These are phyloP conservation scores for Penicillium sp. DNA, from an alignment of 2,329 filamentous ascomycete genomes.

Conservation along the genomic window DNA sequence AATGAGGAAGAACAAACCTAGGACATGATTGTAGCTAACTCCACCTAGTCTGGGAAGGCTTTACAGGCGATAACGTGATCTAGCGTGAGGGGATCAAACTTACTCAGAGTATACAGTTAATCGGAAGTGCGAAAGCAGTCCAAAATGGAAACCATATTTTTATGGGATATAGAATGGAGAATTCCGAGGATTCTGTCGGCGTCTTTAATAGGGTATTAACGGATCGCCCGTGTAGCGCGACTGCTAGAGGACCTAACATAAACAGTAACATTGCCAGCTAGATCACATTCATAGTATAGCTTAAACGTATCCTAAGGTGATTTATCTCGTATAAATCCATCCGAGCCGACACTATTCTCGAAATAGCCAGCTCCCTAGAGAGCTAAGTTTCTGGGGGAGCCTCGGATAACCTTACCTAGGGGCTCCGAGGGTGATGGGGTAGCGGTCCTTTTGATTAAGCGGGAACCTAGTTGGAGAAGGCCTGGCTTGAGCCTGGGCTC, in stretches of 20 bases:
- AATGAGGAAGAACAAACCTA: neutral
- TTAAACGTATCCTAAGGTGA: slow-evolving; percentile 34
- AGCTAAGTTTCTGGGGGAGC: neutral
- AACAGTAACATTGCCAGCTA: slow-evolving; percentile 26
- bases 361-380: neutral
- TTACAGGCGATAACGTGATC: neutral
- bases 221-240: slow-evolving; percentile 9
- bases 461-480: neutral
- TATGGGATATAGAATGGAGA: neutral
- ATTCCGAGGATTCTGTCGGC: neutral
- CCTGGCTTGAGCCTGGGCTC: neutral
- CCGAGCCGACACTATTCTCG: slow-evolving; percentile 6
- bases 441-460: neutral
- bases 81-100: neutral
- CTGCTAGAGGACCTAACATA: slow-evolving; percentile 14
- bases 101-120: neutral
- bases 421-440: neutral
- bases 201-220: neutral
- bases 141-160: neutral
- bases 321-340: slow-evolving; percentile 23
- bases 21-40: neutral
- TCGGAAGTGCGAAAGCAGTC: neutral
- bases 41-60: neutral
- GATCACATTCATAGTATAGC: slow-evolving; percentile 29
- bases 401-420: neutral